phyloP scores from a whole-genome alignment of 495 filamentous ascomycete species.

The Xylaria scruposa region DNA sequence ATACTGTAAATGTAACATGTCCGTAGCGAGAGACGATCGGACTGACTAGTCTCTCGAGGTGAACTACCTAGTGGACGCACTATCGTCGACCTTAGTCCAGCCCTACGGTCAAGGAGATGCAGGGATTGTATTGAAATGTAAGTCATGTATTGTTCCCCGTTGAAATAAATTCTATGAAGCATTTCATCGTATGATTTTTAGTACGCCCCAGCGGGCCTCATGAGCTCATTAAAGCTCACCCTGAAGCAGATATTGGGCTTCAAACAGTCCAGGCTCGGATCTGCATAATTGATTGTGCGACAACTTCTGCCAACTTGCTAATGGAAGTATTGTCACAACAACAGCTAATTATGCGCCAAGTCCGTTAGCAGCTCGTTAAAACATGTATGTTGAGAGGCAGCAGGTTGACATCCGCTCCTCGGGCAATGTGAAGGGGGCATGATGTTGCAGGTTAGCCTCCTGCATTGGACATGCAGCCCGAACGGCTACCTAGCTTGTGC shows the following conservation, averaged over 20 bases:
- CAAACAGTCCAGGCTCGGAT: not conserved
- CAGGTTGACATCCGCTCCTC: not conserved
- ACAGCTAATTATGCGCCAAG: conserved; percentile 10
- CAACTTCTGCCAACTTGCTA: conserved; percentile 1
- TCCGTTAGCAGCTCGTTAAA: not conserved
- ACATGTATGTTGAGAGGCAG: conserved; percentile 4
- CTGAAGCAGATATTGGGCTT: conserved; percentile 4
- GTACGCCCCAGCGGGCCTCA: not conserved
- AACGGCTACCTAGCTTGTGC: conserved; percentile 9
- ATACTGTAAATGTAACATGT: not conserved
- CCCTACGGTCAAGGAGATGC: conserved; percentile 21
- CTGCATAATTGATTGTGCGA: not conserved
- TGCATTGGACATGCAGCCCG: conserved; percentile 22
- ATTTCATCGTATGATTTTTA: conserved; percentile 18
- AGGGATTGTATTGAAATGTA: conserved; percentile 4
- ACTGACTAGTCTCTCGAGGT: conserved; percentile 3
- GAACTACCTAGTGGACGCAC: conserved; percentile 12
- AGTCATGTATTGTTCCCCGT: conserved; percentile 2
- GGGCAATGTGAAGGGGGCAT: conserved; percentile 4
- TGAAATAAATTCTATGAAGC: not conserved
- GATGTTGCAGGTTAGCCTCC: conserved; percentile 19
- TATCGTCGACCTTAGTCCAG: conserved; percentile 14
- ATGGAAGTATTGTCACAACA: not conserved
- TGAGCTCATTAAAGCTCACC: not conserved
- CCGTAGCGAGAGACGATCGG: conserved; percentile 6